Conservation (phyloP, 495 filamentous ascomycete species). For the Trichoderma virens region DNA sequence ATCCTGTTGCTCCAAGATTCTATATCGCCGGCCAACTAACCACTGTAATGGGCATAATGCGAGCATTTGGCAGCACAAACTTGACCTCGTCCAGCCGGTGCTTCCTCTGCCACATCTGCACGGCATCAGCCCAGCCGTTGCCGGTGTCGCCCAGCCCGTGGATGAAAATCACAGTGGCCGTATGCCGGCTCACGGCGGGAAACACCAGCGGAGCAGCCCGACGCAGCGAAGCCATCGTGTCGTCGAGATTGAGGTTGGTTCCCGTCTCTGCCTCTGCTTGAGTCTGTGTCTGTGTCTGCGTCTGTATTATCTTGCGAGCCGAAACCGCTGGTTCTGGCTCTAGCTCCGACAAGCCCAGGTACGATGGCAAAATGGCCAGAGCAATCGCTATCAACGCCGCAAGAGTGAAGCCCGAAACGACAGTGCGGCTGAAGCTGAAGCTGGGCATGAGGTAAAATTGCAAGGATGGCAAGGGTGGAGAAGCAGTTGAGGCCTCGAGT, state of each 20-base stretch:
- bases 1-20: no score
- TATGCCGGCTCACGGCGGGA: constrained; percentile 80
- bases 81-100: constrained; percentile 72
- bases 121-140: constrained; percentile 62
- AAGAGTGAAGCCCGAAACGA: neutral
- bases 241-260: neutral
- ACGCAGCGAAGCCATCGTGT: constrained; percentile 6
- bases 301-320: neutral
- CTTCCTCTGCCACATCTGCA: constrained; percentile 65
- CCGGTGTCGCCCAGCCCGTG: constrained; percentile 81
- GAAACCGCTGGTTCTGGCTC: neutral
- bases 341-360: neutral
- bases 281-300: neutral
- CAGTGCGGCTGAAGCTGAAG: neutral
- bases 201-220: constrained; percentile 52
- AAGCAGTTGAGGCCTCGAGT: neutral
- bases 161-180: constrained; percentile 80
- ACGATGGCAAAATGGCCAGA: neutral
- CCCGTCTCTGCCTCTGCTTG: neutral
- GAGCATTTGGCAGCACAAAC: constrained; percentile 85
- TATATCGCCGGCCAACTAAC: constrained; percentile 40
- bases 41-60: constrained; percentile 69
- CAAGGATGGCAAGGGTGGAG: neutral
- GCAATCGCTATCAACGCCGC: neutral
- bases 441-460: constrained; percentile 5